Evolutionary conservation across 495 filamentous ascomycete species (phyloP), one percentile per base, ranked within the genome.

Genomic region (Friedmanniomyces endolithicus): DNA sequence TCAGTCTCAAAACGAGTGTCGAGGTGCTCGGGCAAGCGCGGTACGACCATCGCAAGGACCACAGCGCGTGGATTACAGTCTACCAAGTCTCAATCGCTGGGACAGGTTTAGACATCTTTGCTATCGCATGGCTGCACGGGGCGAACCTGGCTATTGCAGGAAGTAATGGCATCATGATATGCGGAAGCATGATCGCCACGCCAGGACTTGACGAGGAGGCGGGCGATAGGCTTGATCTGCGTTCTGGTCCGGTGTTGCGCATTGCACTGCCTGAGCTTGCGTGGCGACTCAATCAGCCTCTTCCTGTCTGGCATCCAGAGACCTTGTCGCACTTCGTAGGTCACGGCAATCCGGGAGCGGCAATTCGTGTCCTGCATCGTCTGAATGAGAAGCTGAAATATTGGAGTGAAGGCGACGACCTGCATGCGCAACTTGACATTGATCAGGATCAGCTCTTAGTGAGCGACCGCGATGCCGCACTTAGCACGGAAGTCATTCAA

Each of bases 251-350:
- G 16, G 29, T 2, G 2, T 2, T 9, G 17, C 17, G n/a, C 14
- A 33, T 50, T 11, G n/a, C 12, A 1, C 11, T 62, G 45, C 9
- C 31, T 4, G 20, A 47, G 8, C 11, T 62, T 17, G 23, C 55
- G 12, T 1, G 83, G 52, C 73, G 83, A 45, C 69, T 97, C 37
- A 96, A 96, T 64, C 87, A 87, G 0, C 86, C 89, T 16, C 72
- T 96, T 29, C 90, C 94, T 6, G 78, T 94, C 8, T 99, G 90
- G 63, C 92, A 99, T 61, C 94, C 94, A 8, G 88, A 95, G 62
- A 88, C 95, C 58, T 67, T 99, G 8, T 82, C 84, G 54, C 89
- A 96, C 66, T 89, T 86, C 59, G 90, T 95, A 24, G 74, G 95
- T 7, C 75, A 83, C 19, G 90, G 89, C 2, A 94, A 94, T 65